Evolutionary conservation across 257 asterid species (phyloP).

Genomic region (Vinca minor): DNA sequence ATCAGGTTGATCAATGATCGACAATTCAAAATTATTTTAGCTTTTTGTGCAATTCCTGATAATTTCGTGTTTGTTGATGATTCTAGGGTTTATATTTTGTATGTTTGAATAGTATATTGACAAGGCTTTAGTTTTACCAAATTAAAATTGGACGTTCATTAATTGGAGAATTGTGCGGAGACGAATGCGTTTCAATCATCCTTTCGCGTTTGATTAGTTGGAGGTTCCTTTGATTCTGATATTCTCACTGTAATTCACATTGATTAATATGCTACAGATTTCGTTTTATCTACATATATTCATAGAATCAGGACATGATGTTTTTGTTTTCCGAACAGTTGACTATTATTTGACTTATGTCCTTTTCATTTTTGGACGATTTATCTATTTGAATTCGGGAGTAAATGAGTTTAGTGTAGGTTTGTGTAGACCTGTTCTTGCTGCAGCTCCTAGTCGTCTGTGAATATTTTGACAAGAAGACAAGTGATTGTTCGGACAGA

Average conservation of each 20-base stretch:
- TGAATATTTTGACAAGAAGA: too few species aligned
- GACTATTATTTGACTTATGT: too few species aligned
- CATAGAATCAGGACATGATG: too few species aligned
- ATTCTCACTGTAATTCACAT: neutral
- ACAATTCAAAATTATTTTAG: neutral
- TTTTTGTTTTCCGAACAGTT: too few species aligned
- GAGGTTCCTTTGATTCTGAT: neutral
- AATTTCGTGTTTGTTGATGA: neutral
- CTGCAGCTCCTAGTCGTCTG: too few species aligned
- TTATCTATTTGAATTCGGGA: too few species aligned
- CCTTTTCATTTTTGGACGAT: too few species aligned
- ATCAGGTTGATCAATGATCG: neutral
- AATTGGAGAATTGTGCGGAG: neutral
- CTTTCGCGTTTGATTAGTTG: neutral
- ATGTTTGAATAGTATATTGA: neutral
- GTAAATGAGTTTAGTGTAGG: too few species aligned
- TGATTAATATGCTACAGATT: too few species aligned
- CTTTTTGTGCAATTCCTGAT: neutral
- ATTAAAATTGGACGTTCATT: neutral
- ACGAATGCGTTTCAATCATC: neutral
- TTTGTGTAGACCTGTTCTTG: too few species aligned
- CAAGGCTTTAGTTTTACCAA: neutral
- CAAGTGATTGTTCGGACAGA: neutral
- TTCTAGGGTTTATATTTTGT: slow-evolving; percentile 13
- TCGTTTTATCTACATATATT: too few species aligned